phyloP scores from a whole-genome alignment of 2,329 filamentous ascomycete genomes.

The Aspergillus ustus region DNA sequence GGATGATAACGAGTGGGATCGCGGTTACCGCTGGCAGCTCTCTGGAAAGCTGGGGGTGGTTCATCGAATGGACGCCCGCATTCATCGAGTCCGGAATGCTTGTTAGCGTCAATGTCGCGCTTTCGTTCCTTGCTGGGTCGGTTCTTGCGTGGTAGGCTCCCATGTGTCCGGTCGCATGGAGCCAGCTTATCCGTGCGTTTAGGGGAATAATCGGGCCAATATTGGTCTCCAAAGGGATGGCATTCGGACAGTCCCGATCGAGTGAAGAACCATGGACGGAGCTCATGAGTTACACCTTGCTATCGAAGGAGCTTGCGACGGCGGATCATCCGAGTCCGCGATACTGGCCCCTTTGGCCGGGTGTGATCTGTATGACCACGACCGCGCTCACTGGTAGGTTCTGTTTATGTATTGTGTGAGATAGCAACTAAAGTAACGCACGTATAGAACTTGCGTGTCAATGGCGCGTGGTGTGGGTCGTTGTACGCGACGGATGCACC shows the following conservation, averaged over 20 bases:
- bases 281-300: slow-evolving; percentile 5
- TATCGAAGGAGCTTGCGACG: slow-evolving; percentile 9
- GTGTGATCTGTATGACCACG: slow-evolving; percentile 8
- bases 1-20: not conserved
- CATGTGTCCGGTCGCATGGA: not conserved
- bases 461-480: slow-evolving; percentile 9
- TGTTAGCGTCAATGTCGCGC: slow-evolving; percentile 9
- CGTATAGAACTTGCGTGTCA: slow-evolving; percentile 6
- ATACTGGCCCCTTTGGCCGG: slow-evolving; percentile 13
- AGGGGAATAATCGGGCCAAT: slow-evolving; percentile 11
- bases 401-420: too few relatives aligned
- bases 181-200: not conserved
- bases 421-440: too few relatives aligned
- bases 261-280: not conserved
- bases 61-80: slow-evolving; percentile 12
- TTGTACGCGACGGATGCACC: not conserved
- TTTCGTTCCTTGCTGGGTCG: slow-evolving; percentile 3
- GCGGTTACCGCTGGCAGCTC: not conserved
- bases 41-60: slow-evolving; percentile 15
- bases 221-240: slow-evolving; percentile 5
- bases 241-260: slow-evolving; percentile 6
- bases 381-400: slow-evolving; percentile 2
- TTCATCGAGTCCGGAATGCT: slow-evolving; percentile 16
- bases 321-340: slow-evolving; percentile 10
- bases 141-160: slow-evolving; percentile 9